Conservation (phyloP, 2,329 filamentous ascomycete genomes). For the Claviceps africana region DNA sequence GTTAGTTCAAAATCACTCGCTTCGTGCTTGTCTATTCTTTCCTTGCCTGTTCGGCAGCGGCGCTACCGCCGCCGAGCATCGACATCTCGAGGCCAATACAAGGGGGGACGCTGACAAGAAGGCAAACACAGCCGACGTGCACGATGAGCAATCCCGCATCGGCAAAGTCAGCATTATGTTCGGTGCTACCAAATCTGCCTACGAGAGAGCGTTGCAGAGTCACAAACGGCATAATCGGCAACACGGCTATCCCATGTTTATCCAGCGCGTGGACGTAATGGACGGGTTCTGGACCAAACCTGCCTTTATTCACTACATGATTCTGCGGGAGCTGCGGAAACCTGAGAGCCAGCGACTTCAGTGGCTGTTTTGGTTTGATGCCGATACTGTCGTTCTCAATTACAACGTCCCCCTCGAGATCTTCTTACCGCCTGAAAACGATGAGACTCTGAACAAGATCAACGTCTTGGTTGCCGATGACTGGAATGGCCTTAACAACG, state of each 20-base stretch:
- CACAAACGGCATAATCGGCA: conserved; percentile 21
- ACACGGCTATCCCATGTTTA: conserved; percentile 20
- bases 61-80: no score
- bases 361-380: conserved; percentile 22
- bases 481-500: conserved; percentile 5
- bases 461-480: conserved; percentile 2
- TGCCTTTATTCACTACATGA: conserved; percentile 21
- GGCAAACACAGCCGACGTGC: background rate
- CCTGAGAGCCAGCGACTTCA: conserved; percentile 21
- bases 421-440: conserved; percentile 1
- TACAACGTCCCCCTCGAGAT: conserved; percentile 4
- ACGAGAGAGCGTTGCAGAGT: conserved; percentile 17
- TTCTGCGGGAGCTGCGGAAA: conserved; percentile 25
- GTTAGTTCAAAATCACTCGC: background rate
- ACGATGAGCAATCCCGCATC: conserved; percentile 4
- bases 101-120: background rate
- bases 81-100: background rate
- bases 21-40: background rate
- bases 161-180: conserved; percentile 6
- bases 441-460: background rate
- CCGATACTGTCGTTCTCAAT: conserved; percentile 7
- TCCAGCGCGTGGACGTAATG: conserved; percentile 17
- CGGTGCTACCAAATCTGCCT: background rate
- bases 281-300: conserved; percentile 25
- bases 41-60: no score